A percentile compares a stretch with the other conserved stretches of the same genome.
phyloP scores from a whole-genome alignment of 1,139 yeast species.

The Suhomyces bokatorum region DNA sequence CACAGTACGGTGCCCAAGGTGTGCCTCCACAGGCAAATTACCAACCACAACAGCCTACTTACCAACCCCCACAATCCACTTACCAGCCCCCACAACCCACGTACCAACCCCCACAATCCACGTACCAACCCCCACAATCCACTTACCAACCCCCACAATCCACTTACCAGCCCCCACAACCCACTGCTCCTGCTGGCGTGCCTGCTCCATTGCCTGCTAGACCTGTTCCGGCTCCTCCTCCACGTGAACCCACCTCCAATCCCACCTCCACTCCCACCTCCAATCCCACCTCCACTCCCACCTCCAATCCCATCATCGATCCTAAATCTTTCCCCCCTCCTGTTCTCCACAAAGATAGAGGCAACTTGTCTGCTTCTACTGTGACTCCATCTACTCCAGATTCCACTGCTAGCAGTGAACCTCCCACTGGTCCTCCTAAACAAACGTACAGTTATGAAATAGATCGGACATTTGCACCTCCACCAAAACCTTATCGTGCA shows the following conservation, averaged over 20 bases:
- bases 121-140: too few relatives aligned
- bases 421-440: not conserved
- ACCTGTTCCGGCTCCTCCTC: constrained; percentile 2
- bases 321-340: constrained; percentile 19
- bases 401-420: not conserved
- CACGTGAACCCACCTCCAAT: not conserved
- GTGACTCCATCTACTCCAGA: not conserved
- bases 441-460: constrained; percentile 11
- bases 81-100: too few relatives aligned
- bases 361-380: constrained; percentile 5
- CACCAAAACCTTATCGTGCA: constrained; percentile 24
- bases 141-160: not conserved
- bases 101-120: too few relatives aligned
- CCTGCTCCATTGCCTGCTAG: not conserved
- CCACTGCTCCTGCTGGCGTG: not conserved
- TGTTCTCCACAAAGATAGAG: constrained; percentile 14
- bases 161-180: not conserved
- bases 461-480: constrained; percentile 31
- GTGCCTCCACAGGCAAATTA: not conserved
- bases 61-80: too few relatives aligned
- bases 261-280: constrained; percentile 8
- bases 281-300: too few relatives aligned
- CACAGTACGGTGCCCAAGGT: not conserved
- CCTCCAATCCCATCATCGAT: constrained; percentile 11
- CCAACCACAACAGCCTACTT: not conserved